phyloP scores from a whole-genome alignment of 257 asterid species.

The Lycium ferocissimum region DNA sequence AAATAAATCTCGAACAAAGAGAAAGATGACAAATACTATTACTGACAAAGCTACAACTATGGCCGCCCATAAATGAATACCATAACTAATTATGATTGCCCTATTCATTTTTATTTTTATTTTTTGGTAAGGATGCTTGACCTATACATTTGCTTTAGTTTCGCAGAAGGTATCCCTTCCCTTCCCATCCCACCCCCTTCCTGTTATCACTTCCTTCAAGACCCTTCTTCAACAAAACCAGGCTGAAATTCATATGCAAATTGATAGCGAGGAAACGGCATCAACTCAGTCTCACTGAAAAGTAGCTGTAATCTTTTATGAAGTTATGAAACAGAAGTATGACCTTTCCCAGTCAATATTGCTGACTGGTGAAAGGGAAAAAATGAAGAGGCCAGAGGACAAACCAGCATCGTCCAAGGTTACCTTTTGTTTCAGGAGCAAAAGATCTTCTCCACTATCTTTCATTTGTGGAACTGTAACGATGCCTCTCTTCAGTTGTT shows the following conservation, averaged over 20 bases:
- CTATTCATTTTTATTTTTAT: background rate
- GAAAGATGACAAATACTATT: background rate
- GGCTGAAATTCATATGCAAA: slow-evolving; percentile 15
- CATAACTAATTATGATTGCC: background rate
- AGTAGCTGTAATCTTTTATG: background rate
- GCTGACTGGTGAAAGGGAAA: slow-evolving; percentile 13
- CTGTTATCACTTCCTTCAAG: slow-evolving; percentile 23
- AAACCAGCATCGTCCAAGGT: background rate
- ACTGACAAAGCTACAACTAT: background rate
- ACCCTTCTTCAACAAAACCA: background rate
- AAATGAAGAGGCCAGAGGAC: slow-evolving; percentile 22
- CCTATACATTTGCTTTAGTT: slow-evolving; percentile 12
- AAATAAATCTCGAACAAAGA: slow-evolving; percentile 12
- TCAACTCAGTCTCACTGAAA: slow-evolving; percentile 26
- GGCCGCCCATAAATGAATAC: background rate
- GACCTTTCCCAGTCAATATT: slow-evolving; percentile 1
- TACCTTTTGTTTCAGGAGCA: slow-evolving; percentile 96
- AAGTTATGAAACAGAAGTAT: slow-evolving; percentile 12
- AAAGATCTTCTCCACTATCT: slow-evolving; percentile 72
- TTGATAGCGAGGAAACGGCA: background rate
- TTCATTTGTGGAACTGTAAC: slow-evolving; percentile 68
- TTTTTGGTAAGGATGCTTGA: slow-evolving; percentile 4
- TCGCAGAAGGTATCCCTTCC: background rate
- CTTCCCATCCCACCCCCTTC: background rate
- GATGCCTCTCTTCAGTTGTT: slow-evolving; percentile 90